Base-by-base conservation (phyloP, 768 basidiomycete species). In the Infundibulicybe gibba region DNA sequence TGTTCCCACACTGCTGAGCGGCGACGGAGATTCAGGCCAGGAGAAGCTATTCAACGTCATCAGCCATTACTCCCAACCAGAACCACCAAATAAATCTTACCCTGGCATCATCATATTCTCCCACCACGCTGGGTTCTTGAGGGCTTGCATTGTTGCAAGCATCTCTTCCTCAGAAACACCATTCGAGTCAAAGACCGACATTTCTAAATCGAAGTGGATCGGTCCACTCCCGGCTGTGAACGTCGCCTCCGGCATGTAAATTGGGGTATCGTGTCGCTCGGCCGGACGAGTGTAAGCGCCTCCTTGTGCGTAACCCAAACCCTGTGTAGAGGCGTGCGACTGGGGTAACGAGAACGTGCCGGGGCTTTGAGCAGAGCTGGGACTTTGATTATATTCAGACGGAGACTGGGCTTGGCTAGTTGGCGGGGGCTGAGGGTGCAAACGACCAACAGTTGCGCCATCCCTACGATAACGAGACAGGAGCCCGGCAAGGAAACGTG, bases 31-130 rank as follows among this genome's bases (percentile, higher is more conserved):
- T 49, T 69, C 67, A 10, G 68, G 66, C 69, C 68, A 71, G 5
- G 61, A 64, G 48, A 67, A 66, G 33, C 69, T 67, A 46, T 34
- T 32, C 15, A 45, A 41, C 19, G 25, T 40, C 16, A 48, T 44
- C 33, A 48, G 32, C 43, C 9, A 17, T 32, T 5, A 3, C 1
- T 17, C 25, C 25, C 3, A n/a, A 11, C 32, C 3, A 31, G 31
- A 14, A 8, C 20, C n/a, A n/a, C 10, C 25, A 47, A 50, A 40
- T 32, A 33, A 16, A 19, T 44, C 65, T 40, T 60, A 85, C 83
- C 88, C 88, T 32, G 88, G 88, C 85, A 90, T 87, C 87, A 90
- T 85, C 81, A 88, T 84, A 41, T 77, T 85, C 38, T 75, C 65
- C 87, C 85, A 89, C 77, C 81, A 90, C 6, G 67, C 74, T 2